A percentile compares a stretch with the other conserved stretches of the same genome.
Evolutionary conservation across 2,329 filamentous ascomycete species (phyloP).

Genomic region (Cladophialophora chaetospira): DNA sequence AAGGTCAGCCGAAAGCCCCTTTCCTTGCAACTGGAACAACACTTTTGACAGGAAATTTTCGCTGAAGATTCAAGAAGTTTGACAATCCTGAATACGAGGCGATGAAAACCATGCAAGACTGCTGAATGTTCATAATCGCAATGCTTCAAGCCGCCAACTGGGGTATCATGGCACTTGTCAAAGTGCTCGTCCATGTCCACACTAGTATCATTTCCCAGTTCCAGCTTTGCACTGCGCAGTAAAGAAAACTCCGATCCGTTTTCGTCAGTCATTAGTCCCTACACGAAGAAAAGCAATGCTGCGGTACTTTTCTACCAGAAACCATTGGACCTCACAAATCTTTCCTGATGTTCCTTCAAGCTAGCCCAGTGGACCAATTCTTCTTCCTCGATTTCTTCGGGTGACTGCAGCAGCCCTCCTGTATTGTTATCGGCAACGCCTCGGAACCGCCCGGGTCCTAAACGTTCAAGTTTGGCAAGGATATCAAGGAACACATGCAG

Average conservation of each 20-base stretch:
- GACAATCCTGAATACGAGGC: too few species aligned
- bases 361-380: conserved; percentile 78
- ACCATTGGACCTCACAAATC: conserved; percentile 53
- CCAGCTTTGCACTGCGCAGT: neutral
- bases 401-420: conserved; percentile 22
- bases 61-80: too few species aligned
- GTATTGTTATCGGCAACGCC: conserved; percentile 20
- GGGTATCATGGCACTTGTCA: conserved; percentile 3
- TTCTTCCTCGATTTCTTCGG: conserved; percentile 68
- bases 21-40: too few species aligned
- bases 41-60: too few species aligned
- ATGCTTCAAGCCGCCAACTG: neutral
- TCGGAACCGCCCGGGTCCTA: conserved; percentile 20
- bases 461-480: conserved; percentile 16
- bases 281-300: neutral
- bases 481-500: conserved; percentile 21
- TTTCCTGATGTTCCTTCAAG: conserved; percentile 73
- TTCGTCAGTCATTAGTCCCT: conserved; percentile 14
- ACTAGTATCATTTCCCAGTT: neutral
- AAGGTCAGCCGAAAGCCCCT: neutral
- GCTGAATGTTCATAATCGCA: too few species aligned
- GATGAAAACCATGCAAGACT: too few species aligned
- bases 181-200: conserved; percentile 3
- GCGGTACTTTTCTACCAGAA: conserved; percentile 16
- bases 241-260: neutral